These are phyloP conservation scores for Dryas octopetala DNA, from an alignment of 306 rosid genomes.

Conservation along the genomic window DNA sequence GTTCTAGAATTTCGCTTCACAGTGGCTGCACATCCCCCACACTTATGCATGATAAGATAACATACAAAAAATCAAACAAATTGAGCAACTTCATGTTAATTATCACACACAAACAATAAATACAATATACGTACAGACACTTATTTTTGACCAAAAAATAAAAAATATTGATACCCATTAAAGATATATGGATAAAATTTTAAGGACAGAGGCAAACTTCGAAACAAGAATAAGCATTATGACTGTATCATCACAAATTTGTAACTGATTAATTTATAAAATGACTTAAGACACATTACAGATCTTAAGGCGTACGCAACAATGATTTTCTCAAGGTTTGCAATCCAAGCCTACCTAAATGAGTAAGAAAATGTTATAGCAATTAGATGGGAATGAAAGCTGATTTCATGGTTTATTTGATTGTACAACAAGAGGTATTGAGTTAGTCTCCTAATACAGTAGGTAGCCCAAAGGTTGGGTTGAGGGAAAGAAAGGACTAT, in stretches of 20 bases:
- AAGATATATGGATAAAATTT: background rate
- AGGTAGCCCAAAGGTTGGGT: too few species aligned
- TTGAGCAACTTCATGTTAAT: too few species aligned
- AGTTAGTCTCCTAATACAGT: too few species aligned
- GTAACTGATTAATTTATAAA: conserved; percentile 2
- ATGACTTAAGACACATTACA: conserved; percentile 18
- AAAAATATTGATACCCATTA: background rate
- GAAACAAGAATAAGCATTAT: conserved; percentile 4
- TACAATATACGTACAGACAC: too few species aligned
- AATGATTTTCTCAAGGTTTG: conserved; percentile 59
- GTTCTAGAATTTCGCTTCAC: too few species aligned
- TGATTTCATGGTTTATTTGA: background rate
- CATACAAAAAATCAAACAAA: too few species aligned
- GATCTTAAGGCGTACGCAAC: conserved; percentile 32
- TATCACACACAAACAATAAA: too few species aligned
- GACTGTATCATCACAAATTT: conserved; percentile 6
- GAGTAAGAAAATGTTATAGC: background rate
- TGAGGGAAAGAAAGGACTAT: too few species aligned
- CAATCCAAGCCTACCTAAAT: conserved; percentile 54
- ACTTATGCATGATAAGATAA: too few species aligned
- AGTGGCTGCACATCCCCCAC: too few species aligned
- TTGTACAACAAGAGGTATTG: too few species aligned
- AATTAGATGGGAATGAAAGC: background rate
- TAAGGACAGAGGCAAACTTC: conserved; percentile 19
- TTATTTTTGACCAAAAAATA: too few species aligned